phyloP scores from a whole-genome alignment of 148 eudicot genomes.

The Spergularia marina region DNA sequence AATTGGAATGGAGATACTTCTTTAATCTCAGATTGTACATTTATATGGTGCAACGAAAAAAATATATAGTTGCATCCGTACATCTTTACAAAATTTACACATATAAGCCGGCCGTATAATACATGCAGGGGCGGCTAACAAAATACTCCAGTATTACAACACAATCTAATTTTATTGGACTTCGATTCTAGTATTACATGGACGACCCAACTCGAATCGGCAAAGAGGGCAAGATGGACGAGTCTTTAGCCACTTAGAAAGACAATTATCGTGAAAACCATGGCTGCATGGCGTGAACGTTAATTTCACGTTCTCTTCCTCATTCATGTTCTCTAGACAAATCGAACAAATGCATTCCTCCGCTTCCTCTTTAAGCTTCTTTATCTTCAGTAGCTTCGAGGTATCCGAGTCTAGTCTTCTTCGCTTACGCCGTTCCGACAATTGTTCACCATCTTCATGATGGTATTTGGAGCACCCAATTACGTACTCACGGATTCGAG shows the following conservation, averaged over 20 bases:
- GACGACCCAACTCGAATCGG: neutral
- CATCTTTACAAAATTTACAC: no score
- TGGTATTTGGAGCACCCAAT: neutral
- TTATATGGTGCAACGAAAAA: no score
- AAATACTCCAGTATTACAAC: no score
- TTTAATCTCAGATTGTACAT: no score
- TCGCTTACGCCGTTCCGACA: no score
- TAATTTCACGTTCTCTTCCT: neutral
- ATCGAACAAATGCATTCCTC: slow-evolving; percentile 1
- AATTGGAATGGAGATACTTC: no score
- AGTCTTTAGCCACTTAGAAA: neutral
- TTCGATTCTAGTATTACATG: no score
- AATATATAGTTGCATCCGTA: no score
- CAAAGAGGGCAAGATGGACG: neutral
- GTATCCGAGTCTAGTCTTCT: no score
- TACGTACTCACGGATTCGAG: neutral
- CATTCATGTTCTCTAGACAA: neutral
- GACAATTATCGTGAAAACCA: neutral
- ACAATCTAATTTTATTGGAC: no score
- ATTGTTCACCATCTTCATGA: neutral
- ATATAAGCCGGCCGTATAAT: no score
- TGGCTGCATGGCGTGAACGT: slow-evolving; percentile 1
- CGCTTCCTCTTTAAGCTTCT: neutral
- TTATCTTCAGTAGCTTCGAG: neutral
- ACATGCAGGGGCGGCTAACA: no score